phyloP scores from a whole-genome alignment of 805 yeast species.

The Zygosaccharomyces pseudorouxii region DNA sequence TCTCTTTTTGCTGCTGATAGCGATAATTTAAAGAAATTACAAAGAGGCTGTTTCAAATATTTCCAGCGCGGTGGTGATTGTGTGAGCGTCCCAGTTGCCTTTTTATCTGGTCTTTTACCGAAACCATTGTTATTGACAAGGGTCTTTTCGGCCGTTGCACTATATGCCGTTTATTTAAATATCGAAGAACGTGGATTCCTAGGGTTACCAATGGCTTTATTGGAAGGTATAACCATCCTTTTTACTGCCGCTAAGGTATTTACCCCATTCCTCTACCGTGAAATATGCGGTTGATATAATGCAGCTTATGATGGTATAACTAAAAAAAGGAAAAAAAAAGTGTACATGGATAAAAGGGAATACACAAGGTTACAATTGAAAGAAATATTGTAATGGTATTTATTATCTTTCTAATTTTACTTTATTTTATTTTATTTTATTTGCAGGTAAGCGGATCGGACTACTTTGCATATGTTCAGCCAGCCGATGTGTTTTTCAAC shows the following conservation, averaged over 20 bases:
- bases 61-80: constrained; percentile 81
- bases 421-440: not conserved
- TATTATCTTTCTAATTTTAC: not conserved
- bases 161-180: constrained; percentile 72
- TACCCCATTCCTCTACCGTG: constrained; percentile 67
- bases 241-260: constrained; percentile 73
- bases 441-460: not conserved
- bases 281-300: constrained; percentile 35
- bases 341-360: not conserved
- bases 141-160: constrained; percentile 88
- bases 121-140: constrained; percentile 68
- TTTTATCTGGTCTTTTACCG: constrained; percentile 78
- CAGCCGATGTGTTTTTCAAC: constrained; percentile 1
- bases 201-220: constrained; percentile 65
- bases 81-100: constrained; percentile 71
- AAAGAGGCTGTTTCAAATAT: constrained; percentile 84
- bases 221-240: constrained; percentile 63
- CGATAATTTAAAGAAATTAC: constrained; percentile 60
- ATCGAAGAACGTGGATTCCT: constrained; percentile 57
- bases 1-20: constrained; percentile 85
- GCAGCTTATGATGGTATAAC: not conserved
- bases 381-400: not conserved
- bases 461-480: not conserved
- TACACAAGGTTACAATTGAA: not conserved
- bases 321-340: not conserved